Percentiles rank a stretch among this genome's conserved stretches.
Conservation (phyloP, 2,329 filamentous ascomycete genomes). For the Lachnellula arida region DNA sequence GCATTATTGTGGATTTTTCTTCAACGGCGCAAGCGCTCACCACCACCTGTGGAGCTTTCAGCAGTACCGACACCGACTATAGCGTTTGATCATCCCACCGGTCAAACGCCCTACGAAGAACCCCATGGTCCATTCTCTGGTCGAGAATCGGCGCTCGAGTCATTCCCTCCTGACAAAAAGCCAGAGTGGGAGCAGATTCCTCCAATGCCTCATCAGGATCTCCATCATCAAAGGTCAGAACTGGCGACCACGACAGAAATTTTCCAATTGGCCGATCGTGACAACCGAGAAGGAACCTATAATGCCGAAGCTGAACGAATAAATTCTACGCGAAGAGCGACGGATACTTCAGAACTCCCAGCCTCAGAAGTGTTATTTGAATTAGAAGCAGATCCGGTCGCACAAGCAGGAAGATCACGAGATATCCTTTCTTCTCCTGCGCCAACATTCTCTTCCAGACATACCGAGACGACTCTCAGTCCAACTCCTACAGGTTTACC, state of each 20-base stretch:
- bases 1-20: conserved; percentile 4
- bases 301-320: not conserved
- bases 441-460: not conserved
- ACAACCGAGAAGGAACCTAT: not conserved
- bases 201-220: not conserved
- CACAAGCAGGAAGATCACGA: not conserved
- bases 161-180: not conserved
- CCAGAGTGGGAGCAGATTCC: not conserved
- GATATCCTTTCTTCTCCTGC: not conserved
- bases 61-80: not conserved
- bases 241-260: not conserved
- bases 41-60: not conserved
- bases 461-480: not conserved
- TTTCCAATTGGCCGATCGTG: not conserved
- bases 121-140: no score
- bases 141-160: not conserved
- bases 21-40: not conserved
- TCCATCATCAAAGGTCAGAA: not conserved
- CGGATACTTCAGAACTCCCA: not conserved
- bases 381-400: conserved; percentile 1
- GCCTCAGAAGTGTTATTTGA: not conserved
- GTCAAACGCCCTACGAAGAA: no score
- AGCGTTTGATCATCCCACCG: not conserved
- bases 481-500: not conserved
- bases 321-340: not conserved